phyloP scores from a whole-genome alignment of 2,329 filamentous ascomycete species.

The Alternaria sp. region DNA sequence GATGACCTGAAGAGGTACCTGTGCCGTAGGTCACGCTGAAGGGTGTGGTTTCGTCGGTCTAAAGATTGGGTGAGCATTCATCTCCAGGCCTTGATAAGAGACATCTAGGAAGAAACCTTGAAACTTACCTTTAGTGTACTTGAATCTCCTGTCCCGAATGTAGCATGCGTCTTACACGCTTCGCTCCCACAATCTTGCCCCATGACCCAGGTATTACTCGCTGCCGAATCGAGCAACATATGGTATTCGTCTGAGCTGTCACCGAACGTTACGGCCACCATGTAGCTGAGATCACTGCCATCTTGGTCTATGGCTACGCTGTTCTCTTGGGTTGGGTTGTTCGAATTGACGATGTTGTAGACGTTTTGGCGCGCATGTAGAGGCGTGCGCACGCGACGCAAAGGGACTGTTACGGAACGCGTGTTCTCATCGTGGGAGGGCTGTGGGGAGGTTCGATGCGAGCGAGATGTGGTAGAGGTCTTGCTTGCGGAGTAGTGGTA shows the following conservation, averaged over 20 bases:
- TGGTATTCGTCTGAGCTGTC: slow-evolving; percentile 60
- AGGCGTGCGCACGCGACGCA: slow-evolving; percentile 43
- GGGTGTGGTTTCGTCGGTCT: slow-evolving; percentile 56
- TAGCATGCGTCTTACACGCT: slow-evolving; percentile 74
- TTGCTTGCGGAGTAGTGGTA: slow-evolving; percentile 32
- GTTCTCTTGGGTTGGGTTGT: slow-evolving; percentile 48
- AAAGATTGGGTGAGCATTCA: neutral
- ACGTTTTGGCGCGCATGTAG: slow-evolving; percentile 55
- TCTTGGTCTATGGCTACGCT: slow-evolving; percentile 63
- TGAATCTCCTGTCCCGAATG: slow-evolving; percentile 73
- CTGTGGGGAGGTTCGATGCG: slow-evolving; percentile 12
- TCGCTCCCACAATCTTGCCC: slow-evolving; percentile 70
- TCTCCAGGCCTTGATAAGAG: neutral
- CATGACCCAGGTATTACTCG: slow-evolving; percentile 83
- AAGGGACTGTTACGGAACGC: slow-evolving; percentile 34
- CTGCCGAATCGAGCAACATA: slow-evolving; percentile 64
- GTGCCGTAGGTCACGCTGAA: slow-evolving; percentile 81
- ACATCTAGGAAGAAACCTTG: neutral
- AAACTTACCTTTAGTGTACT: slow-evolving; percentile 60
- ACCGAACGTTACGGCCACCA: slow-evolving; percentile 60
- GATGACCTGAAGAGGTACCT: slow-evolving; percentile 72
- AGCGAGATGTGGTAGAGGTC: slow-evolving; percentile 4
- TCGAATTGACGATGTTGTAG: slow-evolving; percentile 54
- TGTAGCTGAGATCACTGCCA: slow-evolving; percentile 64
- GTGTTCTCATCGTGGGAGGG: slow-evolving; percentile 1